phyloP scores from a whole-genome alignment of 2,329 filamentous ascomycete species.

The Helicocarpus griseus region DNA sequence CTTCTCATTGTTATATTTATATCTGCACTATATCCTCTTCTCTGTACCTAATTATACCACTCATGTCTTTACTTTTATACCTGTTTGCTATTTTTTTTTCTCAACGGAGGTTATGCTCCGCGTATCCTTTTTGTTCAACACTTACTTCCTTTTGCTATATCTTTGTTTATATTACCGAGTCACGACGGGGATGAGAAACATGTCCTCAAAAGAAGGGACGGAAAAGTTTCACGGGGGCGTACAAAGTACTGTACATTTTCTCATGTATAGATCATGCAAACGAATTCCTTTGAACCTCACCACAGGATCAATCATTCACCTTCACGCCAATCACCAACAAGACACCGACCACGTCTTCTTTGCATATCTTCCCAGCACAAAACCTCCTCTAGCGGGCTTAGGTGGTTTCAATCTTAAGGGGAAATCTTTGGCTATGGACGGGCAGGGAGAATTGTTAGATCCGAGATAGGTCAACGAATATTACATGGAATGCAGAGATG shows the following conservation, averaged over 20 bases:
- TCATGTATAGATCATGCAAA: background rate
- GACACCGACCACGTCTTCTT: background rate
- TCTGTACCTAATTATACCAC: background rate
- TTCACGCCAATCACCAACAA: too few species aligned
- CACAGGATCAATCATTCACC: too few species aligned
- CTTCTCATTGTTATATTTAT: background rate
- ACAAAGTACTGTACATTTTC: background rate
- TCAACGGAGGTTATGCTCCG: background rate
- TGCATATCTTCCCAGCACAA: background rate
- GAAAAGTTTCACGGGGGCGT: background rate
- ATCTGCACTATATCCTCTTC: background rate
- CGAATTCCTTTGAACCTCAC: background rate
- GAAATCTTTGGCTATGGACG: background rate
- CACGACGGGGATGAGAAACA: background rate
- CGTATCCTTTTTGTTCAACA: background rate
- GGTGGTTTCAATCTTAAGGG: too few species aligned
- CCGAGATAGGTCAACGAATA: background rate
- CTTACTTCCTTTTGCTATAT: background rate
- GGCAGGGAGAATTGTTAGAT: background rate
- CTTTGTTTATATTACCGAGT: too few species aligned
- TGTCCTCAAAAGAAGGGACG: background rate
- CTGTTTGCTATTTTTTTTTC: background rate
- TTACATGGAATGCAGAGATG: background rate
- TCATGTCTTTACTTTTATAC: background rate
- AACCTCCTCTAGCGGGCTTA: background rate